Conservation (phyloP, 2,329 filamentous ascomycete genomes). For the Epichloe bromicola region DNA sequence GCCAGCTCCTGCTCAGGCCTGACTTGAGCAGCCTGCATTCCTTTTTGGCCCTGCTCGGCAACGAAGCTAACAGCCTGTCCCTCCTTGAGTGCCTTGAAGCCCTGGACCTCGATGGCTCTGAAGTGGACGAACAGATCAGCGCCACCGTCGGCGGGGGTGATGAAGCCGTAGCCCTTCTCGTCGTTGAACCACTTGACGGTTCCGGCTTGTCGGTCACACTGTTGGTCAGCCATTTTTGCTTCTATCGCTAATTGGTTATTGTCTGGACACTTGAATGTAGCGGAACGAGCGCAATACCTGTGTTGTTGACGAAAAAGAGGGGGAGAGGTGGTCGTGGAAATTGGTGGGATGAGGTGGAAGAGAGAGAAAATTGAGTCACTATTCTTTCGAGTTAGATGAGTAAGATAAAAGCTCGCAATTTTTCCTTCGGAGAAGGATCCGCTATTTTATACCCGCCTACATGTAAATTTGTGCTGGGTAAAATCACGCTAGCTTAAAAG, state of each 20-base stretch:
- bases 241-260: background rate
- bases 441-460: constrained; percentile 2
- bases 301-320: background rate
- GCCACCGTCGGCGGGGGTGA: constrained; percentile 5
- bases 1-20: constrained; percentile 1
- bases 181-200: constrained; percentile 11
- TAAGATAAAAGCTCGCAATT: background rate
- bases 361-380: background rate
- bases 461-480: background rate
- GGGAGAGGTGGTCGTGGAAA: background rate
- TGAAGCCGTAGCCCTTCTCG: constrained; percentile 11
- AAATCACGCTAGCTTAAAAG: constrained; percentile 1
- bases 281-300: background rate
- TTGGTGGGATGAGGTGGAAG: background rate
- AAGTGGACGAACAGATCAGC: constrained; percentile 10
- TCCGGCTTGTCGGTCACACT: constrained; percentile 7
- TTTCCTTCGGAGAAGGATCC: background rate
- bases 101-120: constrained; percentile 7
- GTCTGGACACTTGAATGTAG: too few species aligned
- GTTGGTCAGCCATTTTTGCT: constrained; percentile 7
- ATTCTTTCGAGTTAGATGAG: background rate
- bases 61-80: constrained; percentile 8
- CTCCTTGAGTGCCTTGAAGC: constrained; percentile 10
- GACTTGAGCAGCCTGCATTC: constrained; percentile 15
- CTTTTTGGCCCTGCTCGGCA: constrained; percentile 8